These are phyloP conservation scores for Termitomyces heimii DNA, from an alignment of 768 basidiomycete species.

Conservation along the genomic window DNA sequence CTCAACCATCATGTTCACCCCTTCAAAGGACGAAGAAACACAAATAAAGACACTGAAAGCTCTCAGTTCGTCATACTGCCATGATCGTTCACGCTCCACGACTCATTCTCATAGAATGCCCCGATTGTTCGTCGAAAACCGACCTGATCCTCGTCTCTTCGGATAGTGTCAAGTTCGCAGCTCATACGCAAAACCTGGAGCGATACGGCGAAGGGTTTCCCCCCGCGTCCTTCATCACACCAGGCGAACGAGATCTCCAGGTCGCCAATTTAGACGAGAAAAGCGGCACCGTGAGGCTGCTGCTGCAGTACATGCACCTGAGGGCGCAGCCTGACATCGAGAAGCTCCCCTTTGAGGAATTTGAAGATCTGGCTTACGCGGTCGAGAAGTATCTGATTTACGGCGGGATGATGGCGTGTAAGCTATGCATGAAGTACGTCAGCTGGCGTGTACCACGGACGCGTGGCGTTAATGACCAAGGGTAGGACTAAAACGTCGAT, in stretches of 20 bases:
- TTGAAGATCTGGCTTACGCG: too few relatives aligned
- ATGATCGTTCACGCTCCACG: not conserved
- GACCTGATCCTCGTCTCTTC: conserved; percentile 6
- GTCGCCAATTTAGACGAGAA: not conserved
- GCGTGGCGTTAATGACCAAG: not conserved
- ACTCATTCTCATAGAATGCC: not conserved
- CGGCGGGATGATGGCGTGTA: too few relatives aligned
- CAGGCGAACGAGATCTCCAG: not conserved
- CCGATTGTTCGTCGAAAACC: not conserved
- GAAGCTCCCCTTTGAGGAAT: too few relatives aligned
- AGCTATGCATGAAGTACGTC: conserved; percentile 11
- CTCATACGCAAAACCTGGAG: conserved; percentile 5
- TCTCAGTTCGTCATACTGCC: not conserved
- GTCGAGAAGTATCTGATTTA: conserved; percentile 10
- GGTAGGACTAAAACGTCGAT: not conserved
- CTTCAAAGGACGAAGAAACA: too few relatives aligned
- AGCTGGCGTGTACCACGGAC: not conserved
- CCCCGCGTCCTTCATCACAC: not conserved
- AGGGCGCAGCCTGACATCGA: too few relatives aligned
- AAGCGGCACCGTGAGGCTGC: too few relatives aligned
- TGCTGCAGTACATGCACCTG: conserved; percentile 4
- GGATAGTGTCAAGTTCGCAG: not conserved
- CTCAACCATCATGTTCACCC: not conserved
- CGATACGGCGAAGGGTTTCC: conserved; percentile 4
- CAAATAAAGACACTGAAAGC: not conserved